Evolutionary conservation across 2,329 filamentous ascomycete genomes (phyloP), one percentile per base, ranked within the genome.

Genomic region (Torrubiellomyces zombiae): DNA sequence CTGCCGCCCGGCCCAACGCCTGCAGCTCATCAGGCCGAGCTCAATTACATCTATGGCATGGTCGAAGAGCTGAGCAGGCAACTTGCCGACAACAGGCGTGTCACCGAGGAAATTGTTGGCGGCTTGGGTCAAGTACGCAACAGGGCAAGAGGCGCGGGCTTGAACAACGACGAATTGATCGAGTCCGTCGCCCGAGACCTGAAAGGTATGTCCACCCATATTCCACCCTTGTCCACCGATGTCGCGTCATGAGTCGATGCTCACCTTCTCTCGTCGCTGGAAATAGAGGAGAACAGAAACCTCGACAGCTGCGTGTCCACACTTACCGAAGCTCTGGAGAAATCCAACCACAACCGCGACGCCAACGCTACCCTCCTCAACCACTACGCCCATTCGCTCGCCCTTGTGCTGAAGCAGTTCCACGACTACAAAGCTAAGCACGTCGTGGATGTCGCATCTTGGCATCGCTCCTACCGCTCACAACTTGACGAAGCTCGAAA

Each of bases 21-120:
- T n/a, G 71, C 70, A 11, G 70, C 69, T 23, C 70, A 76, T 43
- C 69, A 75, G 45, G 63, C 69, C 26, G 71, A 76, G 46, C 60
- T 76, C 31, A 73, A 72, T 42, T 69, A 72, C 47, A 72, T 76
- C 40, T 74, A 75, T 42, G 56, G 58, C 35, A 69, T 75, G 63
- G 70, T 76, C 8, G 71, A 76, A 39, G 67, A 73, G 42, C 55
- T 75, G 23, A 72, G 68, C 38, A 60, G 64, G 17, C 66, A 73
- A 40, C 55, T 75, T 16, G 61, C 67, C 9, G 66, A 72, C 25
- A 73, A 72, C 42, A 57, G 66, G 35, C 56, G 60, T 20, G 61
- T 65, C 18, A 64, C 68, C n/a, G 65, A 72, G 34, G 65, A 71
- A 14, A 72, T 76, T 23, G 66, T 75, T 24, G 58, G 55, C n/a